Evolutionary conservation across 2,329 filamentous ascomycete genomes (phyloP).

Genomic region (Monosporascus sp.): DNA sequence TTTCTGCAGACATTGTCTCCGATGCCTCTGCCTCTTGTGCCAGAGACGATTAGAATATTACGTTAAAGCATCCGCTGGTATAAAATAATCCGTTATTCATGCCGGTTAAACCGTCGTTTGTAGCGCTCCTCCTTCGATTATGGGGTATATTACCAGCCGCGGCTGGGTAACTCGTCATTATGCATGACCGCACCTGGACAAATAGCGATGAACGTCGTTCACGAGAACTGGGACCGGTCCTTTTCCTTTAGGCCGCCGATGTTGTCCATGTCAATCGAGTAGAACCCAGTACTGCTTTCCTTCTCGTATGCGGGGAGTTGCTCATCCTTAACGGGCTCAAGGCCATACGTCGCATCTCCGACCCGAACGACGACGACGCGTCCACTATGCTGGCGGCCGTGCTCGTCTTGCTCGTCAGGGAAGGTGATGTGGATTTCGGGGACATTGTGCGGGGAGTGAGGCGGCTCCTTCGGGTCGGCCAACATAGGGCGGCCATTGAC

Average conservation of each 20-base stretch:
- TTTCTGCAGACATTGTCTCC: background rate
- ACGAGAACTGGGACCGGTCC: conserved; percentile 40
- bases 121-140: background rate
- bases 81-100: conserved; percentile 1
- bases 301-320: conserved; percentile 85
- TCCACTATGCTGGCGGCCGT: conserved; percentile 74
- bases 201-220: conserved; percentile 1
- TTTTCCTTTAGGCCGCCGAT: conserved; percentile 96
- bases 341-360: conserved; percentile 78
- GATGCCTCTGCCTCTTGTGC: background rate
- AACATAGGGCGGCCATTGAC: conserved; percentile 71
- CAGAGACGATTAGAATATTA: background rate
- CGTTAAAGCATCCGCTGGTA: background rate
- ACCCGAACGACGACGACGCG: conserved; percentile 89
- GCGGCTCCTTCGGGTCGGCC: conserved; percentile 67
- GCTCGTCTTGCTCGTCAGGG: conserved; percentile 86
- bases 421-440: conserved; percentile 98
- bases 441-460: conserved; percentile 73
- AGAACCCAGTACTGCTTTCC: conserved; percentile 72
- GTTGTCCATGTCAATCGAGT: conserved; percentile 88
- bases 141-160: background rate
- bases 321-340: conserved; percentile 79
- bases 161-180: background rate
- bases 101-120: background rate
- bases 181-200: background rate